Base-by-base conservation (phyloP, 176 grass and related monocot species). In the Aegilops bicornis region DNA sequence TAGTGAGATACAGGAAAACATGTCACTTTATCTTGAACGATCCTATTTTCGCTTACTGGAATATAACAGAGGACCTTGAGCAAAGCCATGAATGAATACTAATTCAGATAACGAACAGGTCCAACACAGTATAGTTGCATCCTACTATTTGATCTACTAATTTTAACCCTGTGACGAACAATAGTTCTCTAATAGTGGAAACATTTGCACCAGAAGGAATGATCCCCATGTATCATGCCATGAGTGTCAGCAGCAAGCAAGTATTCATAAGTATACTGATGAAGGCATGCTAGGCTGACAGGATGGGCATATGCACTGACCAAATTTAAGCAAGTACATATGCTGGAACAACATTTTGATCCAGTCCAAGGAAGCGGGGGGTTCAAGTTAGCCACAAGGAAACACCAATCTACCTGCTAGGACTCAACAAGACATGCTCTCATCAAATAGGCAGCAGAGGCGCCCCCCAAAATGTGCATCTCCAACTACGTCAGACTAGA, bases 181-280 rank as follows among this genome's bases (percentile, higher is more conserved):
- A 64, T 69, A 16, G 20, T 25, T 81, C 61, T 40, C 50, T 5
- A 48, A 50, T 32, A 63, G 35, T 64, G 36, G 31, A 23, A 40
- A 66, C 1, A 59, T 17, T 82, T 78, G 59, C 42, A 76, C n/a
- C 70, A 45, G 48, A 90, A 82, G 61, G 5, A 82, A 31, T 17
- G 47, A 12, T 23, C 56, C 29, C 2, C 20, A 77, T 27, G 22
- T 20, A 60, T 36, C 12, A 62, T 16, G 15, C 29, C 20, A 24
- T 27, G 35, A 23, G 75, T 52, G 30, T 12, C 8, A 50, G 6
- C 40, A 77, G 42, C 48, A 80, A 77, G 42, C 48, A 80, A 75
- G 14, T 66, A 25, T 74, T 31, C 12, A 2, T n/a, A 74, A 17
- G 66, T 67, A 32, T 30, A n/a, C 17, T 20, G 20, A 59, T 59